Evolutionary conservation across 2,329 filamentous ascomycete species (phyloP).

Genomic region (Pestalotiopsis sp.): DNA sequence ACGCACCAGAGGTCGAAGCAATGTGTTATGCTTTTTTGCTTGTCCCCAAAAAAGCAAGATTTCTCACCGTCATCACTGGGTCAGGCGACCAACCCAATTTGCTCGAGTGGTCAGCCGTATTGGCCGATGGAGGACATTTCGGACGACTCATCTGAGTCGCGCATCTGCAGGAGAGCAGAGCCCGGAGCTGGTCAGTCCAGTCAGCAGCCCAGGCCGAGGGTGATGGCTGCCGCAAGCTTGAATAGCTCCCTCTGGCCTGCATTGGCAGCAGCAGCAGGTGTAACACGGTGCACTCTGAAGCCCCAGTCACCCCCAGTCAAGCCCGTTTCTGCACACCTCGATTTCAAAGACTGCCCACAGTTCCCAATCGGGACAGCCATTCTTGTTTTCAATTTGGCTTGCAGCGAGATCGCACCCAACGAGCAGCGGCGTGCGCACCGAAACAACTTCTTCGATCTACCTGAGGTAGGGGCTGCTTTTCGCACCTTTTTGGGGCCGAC

Average conservation of each 20-base stretch:
- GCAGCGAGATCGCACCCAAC: neutral
- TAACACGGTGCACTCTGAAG: slow-evolving; percentile 20
- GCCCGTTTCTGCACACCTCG: slow-evolving; percentile 11
- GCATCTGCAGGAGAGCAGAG: slow-evolving; percentile 32
- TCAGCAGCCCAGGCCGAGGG: slow-evolving; percentile 27
- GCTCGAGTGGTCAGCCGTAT: slow-evolving; percentile 33
- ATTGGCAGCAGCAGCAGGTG: slow-evolving; percentile 19
- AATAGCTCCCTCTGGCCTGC: slow-evolving; percentile 30
- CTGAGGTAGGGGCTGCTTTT: neutral
- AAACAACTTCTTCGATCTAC: neutral
- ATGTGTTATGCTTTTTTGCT: neutral
- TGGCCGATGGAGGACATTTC: slow-evolving; percentile 30
- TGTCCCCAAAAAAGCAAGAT: slow-evolving; percentile 19
- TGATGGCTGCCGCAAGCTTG: slow-evolving; percentile 35
- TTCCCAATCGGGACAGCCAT: neutral
- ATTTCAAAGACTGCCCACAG: neutral
- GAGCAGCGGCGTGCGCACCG: neutral
- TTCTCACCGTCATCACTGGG: slow-evolving; percentile 26
- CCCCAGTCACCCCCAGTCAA: neutral
- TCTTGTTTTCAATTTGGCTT: neutral
- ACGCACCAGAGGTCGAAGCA: neutral
- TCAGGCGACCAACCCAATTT: slow-evolving; percentile 34
- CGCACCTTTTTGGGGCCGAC: neutral
- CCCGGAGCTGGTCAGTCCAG: slow-evolving; percentile 32
- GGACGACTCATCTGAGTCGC: slow-evolving; percentile 24